Evolutionary conservation across 2,329 filamentous ascomycete genomes (phyloP).

Genomic region (Monosporascus sp.): DNA sequence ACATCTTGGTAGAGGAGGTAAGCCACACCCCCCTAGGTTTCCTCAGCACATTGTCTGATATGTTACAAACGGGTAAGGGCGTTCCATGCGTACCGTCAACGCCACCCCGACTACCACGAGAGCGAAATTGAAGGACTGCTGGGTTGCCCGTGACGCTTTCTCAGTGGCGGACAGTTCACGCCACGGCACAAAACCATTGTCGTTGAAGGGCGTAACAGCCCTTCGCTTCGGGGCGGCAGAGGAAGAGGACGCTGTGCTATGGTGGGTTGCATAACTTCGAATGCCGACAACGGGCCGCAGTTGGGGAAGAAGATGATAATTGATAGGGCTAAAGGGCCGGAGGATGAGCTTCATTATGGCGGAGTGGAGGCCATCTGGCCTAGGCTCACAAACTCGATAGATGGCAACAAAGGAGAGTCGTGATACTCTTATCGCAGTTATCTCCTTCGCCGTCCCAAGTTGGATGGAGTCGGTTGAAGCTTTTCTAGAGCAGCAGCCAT

Average conservation of each 20-base stretch:
- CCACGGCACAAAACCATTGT: conserved; percentile 81
- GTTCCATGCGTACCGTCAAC: conserved; percentile 57
- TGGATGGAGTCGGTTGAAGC: conserved; percentile 12
- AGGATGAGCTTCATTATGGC: conserved; percentile 42
- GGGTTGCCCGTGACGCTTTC: conserved; percentile 78
- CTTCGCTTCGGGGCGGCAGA: conserved; percentile 49
- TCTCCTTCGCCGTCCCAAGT: not conserved
- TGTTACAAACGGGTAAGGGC: not conserved
- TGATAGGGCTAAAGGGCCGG: conserved; percentile 31
- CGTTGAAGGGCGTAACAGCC: conserved; percentile 77
- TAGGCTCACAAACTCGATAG: not conserved
- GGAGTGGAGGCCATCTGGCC: conserved; percentile 29
- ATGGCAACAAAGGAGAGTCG: not conserved
- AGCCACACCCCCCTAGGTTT: conserved; percentile 63
- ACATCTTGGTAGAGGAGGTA: conserved; percentile 79
- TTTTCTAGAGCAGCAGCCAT: conserved; percentile 2
- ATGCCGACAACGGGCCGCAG: conserved; percentile 33
- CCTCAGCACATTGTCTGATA: conserved; percentile 1
- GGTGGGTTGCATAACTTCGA: conserved; percentile 57
- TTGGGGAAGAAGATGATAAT: conserved; percentile 18
- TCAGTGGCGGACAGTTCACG: conserved; percentile 67
- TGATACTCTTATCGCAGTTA: not conserved
- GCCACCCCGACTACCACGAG: conserved; percentile 69
- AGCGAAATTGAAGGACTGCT: conserved; percentile 85
- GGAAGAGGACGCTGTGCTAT: conserved; percentile 30